Base-by-base conservation (phyloP, 2,329 filamentous ascomycete species). In the Alternaria infectoria region DNA sequence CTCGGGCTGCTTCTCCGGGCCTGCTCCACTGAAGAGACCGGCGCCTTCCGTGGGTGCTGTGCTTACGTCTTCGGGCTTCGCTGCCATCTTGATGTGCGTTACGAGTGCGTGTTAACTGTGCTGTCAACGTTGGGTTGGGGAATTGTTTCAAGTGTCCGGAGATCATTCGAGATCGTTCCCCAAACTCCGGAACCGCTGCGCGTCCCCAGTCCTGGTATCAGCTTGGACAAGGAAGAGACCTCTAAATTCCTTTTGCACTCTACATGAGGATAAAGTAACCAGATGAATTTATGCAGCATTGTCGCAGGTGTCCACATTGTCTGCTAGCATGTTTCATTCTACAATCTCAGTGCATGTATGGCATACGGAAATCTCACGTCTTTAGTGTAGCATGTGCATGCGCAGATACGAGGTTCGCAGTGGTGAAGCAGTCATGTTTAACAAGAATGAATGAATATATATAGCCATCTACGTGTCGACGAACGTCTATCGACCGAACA, bases 1-100 rank as follows among this genome's bases (percentile, higher is more conserved):
- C 40, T 70, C 69, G 13, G 58, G 44, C 44, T 69, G 67, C 61
- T 68, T 70, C 58, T 73, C 70, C 17, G 62, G 56, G 15, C 57
- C 57, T 36, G 65, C 46, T 11, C 54, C 63, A 28, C 56, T 49
- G 40, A 62, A 50, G 21, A 56, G 47, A 47, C 54, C 65, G 30
- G 66, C 65, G 36, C 61, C 69, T 52, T 70, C 70, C n/a, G 52
- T 59, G 7, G 69, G 59, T 23, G 60, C 57, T 23, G 60, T 57
- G 23, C 56, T 68, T 32, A 59, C 25, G 44, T 68, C 65, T 50
- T 73, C 70, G 45, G 61, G 62, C 51, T 70, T 68, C 10, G 64
- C 51, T 47, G 69, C 64, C 70, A 73, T 73, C 4, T 56, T 67
- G 54, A n/a, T 54, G 40, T 40, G 25, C 17, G 26, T 55, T 25